Conservation (phyloP, 2,329 filamentous ascomycete species). For the Thielaviopsis musarum region DNA sequence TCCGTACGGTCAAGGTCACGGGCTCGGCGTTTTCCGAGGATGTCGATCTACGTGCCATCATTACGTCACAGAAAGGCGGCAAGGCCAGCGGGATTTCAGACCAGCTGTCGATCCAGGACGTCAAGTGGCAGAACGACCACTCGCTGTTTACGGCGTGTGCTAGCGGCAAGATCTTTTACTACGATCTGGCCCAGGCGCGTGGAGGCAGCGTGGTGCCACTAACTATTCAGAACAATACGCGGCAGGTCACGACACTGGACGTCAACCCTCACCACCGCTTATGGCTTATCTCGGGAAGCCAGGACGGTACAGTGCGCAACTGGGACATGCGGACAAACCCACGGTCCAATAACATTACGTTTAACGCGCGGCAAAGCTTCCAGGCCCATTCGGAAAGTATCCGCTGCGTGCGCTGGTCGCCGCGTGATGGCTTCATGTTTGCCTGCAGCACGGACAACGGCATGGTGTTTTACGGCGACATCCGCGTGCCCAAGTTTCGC, state of each 20-base stretch:
- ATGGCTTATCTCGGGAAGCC: slow-evolving; percentile 43
- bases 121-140: slow-evolving; percentile 38
- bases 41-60: slow-evolving; percentile 39
- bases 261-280: slow-evolving; percentile 42
- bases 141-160: slow-evolving; percentile 46
- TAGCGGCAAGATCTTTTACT: slow-evolving; percentile 47
- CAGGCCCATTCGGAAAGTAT: slow-evolving; percentile 38
- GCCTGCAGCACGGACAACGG: slow-evolving; percentile 48
- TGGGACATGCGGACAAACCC: slow-evolving; percentile 39
- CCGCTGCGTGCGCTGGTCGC: slow-evolving; percentile 48
- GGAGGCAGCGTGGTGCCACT: slow-evolving; percentile 29
- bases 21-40: slow-evolving; percentile 36
- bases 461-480: slow-evolving; percentile 46
- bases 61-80: slow-evolving; percentile 31
- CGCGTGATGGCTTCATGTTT: slow-evolving; percentile 42
- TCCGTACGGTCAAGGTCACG: slow-evolving; percentile 42
- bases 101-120: slow-evolving; percentile 46
- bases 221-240: slow-evolving; percentile 42
- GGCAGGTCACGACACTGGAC: slow-evolving; percentile 46
- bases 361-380: slow-evolving; percentile 16
- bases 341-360: slow-evolving; percentile 15
- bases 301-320: slow-evolving; percentile 45
- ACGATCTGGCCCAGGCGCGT: slow-evolving; percentile 37
- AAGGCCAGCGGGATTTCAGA: slow-evolving; percentile 24
- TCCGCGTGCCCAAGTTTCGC: slow-evolving; percentile 36